Conservation (phyloP, 179 eudicot genomes). For the Corrigiola litoralis region DNA sequence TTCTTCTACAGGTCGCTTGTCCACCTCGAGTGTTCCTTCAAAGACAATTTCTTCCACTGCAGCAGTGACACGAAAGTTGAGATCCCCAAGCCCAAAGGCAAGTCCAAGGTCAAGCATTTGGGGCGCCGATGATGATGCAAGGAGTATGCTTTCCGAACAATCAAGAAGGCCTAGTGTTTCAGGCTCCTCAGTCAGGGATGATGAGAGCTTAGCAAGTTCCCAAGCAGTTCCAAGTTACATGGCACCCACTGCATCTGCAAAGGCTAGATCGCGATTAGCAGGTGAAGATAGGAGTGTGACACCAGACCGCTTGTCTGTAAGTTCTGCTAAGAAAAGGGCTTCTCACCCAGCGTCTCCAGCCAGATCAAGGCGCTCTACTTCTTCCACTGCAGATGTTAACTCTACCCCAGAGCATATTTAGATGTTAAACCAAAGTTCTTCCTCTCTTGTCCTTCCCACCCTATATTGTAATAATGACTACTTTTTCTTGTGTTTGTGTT, state of each 20-base stretch:
- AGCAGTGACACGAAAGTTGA: slow-evolving; percentile 33
- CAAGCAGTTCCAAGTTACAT: slow-evolving; percentile 72
- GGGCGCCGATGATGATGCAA: slow-evolving; percentile 52
- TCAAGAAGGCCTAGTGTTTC: slow-evolving; percentile 57
- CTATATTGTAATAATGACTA: background rate
- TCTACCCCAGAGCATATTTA: slow-evolving; percentile 10
- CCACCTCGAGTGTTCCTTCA: slow-evolving; percentile 45
- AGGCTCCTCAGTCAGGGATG: slow-evolving; percentile 58
- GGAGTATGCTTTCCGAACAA: slow-evolving; percentile 52
- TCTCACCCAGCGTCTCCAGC: slow-evolving; percentile 70
- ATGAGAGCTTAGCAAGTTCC: slow-evolving; percentile 74
- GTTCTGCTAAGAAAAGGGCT: slow-evolving; percentile 51
- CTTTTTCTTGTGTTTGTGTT: slow-evolving; percentile 10
- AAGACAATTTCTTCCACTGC: slow-evolving; percentile 24
- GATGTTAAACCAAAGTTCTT: background rate
- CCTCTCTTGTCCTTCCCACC: background rate
- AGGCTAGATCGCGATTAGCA: slow-evolving; percentile 45
- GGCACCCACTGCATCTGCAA: slow-evolving; percentile 68
- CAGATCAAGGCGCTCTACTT: slow-evolving; percentile 44
- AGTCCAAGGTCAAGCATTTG: slow-evolving; percentile 29
- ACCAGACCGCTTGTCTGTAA: slow-evolving; percentile 31
- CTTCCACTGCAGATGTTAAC: slow-evolving; percentile 21
- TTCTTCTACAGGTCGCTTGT: slow-evolving; percentile 34
- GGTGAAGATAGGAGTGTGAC: slow-evolving; percentile 37
- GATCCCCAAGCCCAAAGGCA: slow-evolving; percentile 50